A percentile compares a stretch with the other conserved stretches of the same genome.
Conservation (phyloP, 2,329 filamentous ascomycete species). For the Hymenoscyphus occultus region DNA sequence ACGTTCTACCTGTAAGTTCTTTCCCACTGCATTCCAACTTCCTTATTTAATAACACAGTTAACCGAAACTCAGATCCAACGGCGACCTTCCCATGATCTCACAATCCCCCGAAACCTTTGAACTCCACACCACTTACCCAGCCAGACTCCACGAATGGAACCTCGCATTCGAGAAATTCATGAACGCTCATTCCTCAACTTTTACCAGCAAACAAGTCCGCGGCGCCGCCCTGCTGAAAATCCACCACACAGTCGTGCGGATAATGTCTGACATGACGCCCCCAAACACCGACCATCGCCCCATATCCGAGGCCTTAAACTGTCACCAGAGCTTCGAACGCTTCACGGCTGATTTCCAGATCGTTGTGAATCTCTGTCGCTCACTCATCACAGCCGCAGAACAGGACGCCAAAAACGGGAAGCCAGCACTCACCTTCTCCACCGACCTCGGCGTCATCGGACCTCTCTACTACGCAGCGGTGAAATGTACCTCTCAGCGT, state of each 20-base stretch:
- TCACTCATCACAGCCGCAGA: slow-evolving; percentile 31
- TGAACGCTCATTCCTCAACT: slow-evolving; percentile 22
- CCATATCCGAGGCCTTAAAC: slow-evolving; percentile 21
- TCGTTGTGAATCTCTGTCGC: slow-evolving; percentile 26
- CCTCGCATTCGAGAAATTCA: slow-evolving; percentile 29
- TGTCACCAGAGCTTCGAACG: slow-evolving; percentile 17
- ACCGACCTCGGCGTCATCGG: slow-evolving; percentile 33
- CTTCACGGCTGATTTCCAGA: slow-evolving; percentile 22
- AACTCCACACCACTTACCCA: slow-evolving; percentile 19
- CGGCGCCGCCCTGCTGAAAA: slow-evolving; percentile 33
- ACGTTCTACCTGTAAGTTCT: slow-evolving; percentile 25
- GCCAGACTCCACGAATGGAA: slow-evolving; percentile 25
- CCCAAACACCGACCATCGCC: slow-evolving; percentile 16
- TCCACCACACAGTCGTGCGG: slow-evolving; percentile 28
- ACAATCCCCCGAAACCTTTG: slow-evolving; percentile 21
- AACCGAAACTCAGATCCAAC: slow-evolving; percentile 14
- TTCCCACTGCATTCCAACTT: not conserved
- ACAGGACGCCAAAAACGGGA: slow-evolving; percentile 27
- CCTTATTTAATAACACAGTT: not conserved
- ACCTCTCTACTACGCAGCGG: slow-evolving; percentile 31
- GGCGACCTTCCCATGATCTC: slow-evolving; percentile 18
- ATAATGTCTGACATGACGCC: slow-evolving; percentile 27
- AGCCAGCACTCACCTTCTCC: slow-evolving; percentile 29
- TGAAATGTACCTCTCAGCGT: slow-evolving; percentile 19
- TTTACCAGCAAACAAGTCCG: slow-evolving; percentile 30